Evolutionary conservation across 495 filamentous ascomycete genomes (phyloP), one percentile per base, ranked within the genome.

Genomic region (Staphylotrichum longicolle): DNA sequence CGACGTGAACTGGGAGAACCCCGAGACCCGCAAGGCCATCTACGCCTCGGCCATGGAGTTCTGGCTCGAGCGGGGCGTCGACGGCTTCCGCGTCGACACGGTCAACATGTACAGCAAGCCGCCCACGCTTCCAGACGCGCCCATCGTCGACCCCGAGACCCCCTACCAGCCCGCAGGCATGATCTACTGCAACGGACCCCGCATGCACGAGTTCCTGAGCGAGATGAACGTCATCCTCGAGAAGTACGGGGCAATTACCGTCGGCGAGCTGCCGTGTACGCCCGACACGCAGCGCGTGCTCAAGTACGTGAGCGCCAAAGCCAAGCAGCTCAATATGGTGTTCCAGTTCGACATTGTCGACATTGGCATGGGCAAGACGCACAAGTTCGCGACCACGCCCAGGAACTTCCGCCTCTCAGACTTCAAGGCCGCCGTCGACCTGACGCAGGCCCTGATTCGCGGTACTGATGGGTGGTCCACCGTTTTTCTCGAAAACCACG

Each of bases 1-100:
- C 0, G 88, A 91, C 63, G 78, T 91, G 8, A 91, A 91, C 74
- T 91, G 88, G 87, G 87, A 91, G 63, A 83, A 85, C 39, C 78
- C 77, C 4, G 80, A 77, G 3, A 81, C 83, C 9, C 77, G 85
- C 9, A 70, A 84, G 60, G 87, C 87, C 3, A 86, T 90, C n/a
- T 84, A 88, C 60, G 79, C 83, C 40, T 82, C 83, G 41, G 67
- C 73, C 9, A 85, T 91, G 77, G 75, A 80, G 5, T 91, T 90
- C 73, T 91, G 88, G 88, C 79, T 91, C 0, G 75, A 88, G 58
- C 83, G 80, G 42, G 85, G 84, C 3, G 81, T 84, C 5, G 82
- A 88, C 60, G 88, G 88, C 4, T 90, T 91, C 77, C 79, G 88
- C 9, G 81, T 90, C 72, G 87, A 89, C 58, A 80, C 80, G 2